A percentile compares a stretch with the other conserved stretches of the same genome.
Conservation (phyloP, 306 rosid species). For the Rosa multiflora region DNA sequence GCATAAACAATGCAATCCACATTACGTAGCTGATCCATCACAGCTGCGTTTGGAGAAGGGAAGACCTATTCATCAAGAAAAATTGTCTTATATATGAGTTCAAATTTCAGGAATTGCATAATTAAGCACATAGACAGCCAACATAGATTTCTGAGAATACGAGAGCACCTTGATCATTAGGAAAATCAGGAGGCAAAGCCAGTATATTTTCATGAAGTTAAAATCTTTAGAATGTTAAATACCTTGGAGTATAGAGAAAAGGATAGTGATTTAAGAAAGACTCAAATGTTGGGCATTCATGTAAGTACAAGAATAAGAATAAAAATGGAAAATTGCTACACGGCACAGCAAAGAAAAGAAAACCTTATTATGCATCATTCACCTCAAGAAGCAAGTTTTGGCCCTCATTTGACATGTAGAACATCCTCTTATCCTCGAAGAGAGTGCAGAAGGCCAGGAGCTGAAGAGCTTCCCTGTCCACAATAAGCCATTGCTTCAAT, state of each 20-base stretch:
- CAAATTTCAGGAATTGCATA: slow-evolving; percentile 17
- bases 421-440: slow-evolving; percentile 91
- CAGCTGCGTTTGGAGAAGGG: slow-evolving; percentile 64
- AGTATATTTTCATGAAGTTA: slow-evolving; percentile 9
- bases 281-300: background rate
- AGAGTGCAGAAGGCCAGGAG: slow-evolving; percentile 39
- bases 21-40: slow-evolving; percentile 65
- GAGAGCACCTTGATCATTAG: background rate
- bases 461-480: slow-evolving; percentile 59
- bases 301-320: background rate
- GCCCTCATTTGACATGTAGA: slow-evolving; percentile 98
- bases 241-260: background rate
- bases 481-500: slow-evolving; percentile 34
- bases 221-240: background rate
- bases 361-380: slow-evolving; percentile 24
- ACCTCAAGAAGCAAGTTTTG: slow-evolving; percentile 86
- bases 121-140: slow-evolving; percentile 11
- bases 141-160: slow-evolving; percentile 15
- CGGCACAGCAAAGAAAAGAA: background rate
- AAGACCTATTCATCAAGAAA: slow-evolving; percentile 61
- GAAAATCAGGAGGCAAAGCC: slow-evolving; percentile 9
- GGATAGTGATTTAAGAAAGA: background rate
- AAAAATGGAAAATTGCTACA: background rate
- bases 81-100: background rate
- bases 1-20: slow-evolving; percentile 91